Base-by-base conservation (phyloP, 2,329 filamentous ascomycete species). In the Cladosporium sp. region DNA sequence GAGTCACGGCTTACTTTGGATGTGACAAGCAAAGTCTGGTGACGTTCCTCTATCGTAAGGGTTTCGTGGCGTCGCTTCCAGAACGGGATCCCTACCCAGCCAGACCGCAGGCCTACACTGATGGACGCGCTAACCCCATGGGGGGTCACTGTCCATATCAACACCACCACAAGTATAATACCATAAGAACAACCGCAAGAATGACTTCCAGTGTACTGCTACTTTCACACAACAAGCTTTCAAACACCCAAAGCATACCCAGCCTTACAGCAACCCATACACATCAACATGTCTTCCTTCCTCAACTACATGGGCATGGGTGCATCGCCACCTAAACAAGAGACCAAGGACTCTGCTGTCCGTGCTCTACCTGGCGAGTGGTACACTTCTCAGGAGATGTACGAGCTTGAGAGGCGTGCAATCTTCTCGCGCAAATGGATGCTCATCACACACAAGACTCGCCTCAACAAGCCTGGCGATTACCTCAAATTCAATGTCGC, bases 391-490 rank as follows among this genome's bases (percentile, higher is more conserved):
- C 74, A 76, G n/a, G 81, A 82, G 67, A 83, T 87, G 78, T 86
- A 84, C 69, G 80, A 86, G 70, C 82, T 87, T 1, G 85, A 87
- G 72, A 77, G 83, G 26, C 81, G 85, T 16, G 82, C 84, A 53
- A 84, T 86, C 71, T 87, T 86, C 73, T 87, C 85, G 46, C 79
- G 80, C 69, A 82, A 83, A 70, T 86, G 84, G 85, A 79, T 84
- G 39, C 80, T 86, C 51, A 81, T 83, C 28, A 86, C 85, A 62
- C 80, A 87, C 79, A 78, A 81, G 69, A 77, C 77, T 63, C 79
- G 84, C 64, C 76, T 87, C 49, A 73, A 74, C 65, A 82, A 85
- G 58, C 70, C 79, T 7, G 87, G 86, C 5, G 84, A 88, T 72
- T 89, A 84, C 76, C 78, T 87, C 30, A 81, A 82, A 23, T 88